Conservation (phyloP, 208 protist species). For the Kentomonas sorsogonicus region DNA sequence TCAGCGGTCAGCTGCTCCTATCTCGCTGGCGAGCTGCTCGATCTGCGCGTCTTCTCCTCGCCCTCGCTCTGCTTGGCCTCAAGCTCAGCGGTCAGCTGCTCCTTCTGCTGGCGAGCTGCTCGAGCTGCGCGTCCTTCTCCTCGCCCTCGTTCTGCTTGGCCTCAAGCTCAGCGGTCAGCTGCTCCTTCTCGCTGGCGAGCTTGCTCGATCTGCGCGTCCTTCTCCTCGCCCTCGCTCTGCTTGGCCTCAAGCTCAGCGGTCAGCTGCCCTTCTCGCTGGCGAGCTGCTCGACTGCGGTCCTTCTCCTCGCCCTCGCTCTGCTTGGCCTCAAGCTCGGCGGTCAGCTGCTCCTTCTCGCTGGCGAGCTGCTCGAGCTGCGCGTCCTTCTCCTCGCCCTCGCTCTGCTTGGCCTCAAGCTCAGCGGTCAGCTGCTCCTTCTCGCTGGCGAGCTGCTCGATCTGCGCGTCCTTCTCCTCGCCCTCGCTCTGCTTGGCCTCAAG, state of each 20-base stretch:
- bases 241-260: not conserved
- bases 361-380: not conserved
- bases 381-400: not conserved
- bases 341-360: not conserved
- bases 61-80: not conserved
- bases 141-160: not conserved
- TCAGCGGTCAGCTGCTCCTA: not conserved
- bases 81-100: not conserved
- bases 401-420: not conserved
- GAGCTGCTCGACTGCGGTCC: not conserved
- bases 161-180: constrained; percentile 6
- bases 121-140: not conserved
- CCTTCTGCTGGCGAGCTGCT: not conserved
- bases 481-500: constrained; percentile 8
- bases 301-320: not conserved
- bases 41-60: not conserved
- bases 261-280: not conserved
- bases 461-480: constrained; percentile 5
- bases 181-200: not conserved
- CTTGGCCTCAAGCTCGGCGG: constrained; percentile 1
- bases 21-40: not conserved
- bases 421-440: not conserved
- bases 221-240: too few species aligned
- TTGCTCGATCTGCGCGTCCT: too few species aligned
- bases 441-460: constrained; percentile 2